Evolutionary conservation across 176 grass and related monocot species (phyloP).

Genomic region (Zea mays): Zm-B73-REFERENCE-NAM-5.0 NC_050096.1:166612001-166612500

Average conservation of each 20-base stretch:
- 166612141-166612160: constrained; percentile 13
- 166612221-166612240: constrained; percentile 33
- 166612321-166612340: constrained; percentile 22
- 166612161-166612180: constrained; percentile 30
- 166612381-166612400: background rate
- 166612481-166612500: background rate
- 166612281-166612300: constrained; percentile 16
- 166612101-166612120: constrained; percentile 42
- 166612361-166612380: background rate
- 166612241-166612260: constrained; percentile 23
- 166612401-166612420: background rate
- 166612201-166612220: constrained; percentile 46
- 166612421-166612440: background rate
- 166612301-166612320: background rate
- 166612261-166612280: constrained; percentile 24
- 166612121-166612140: constrained; percentile 17
- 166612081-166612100: constrained; percentile 29
- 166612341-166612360: constrained; percentile 27
- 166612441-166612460: background rate
- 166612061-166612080: constrained; percentile 34
- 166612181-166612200: constrained; percentile 25
- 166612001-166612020: constrained; percentile 17
- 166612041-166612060: constrained; percentile 52
- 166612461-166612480: background rate
- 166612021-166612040: constrained; percentile 24